Base-by-base conservation (phyloP, 495 filamentous ascomycete genomes). In the Hyaloscypha hepaticicola region DNA sequence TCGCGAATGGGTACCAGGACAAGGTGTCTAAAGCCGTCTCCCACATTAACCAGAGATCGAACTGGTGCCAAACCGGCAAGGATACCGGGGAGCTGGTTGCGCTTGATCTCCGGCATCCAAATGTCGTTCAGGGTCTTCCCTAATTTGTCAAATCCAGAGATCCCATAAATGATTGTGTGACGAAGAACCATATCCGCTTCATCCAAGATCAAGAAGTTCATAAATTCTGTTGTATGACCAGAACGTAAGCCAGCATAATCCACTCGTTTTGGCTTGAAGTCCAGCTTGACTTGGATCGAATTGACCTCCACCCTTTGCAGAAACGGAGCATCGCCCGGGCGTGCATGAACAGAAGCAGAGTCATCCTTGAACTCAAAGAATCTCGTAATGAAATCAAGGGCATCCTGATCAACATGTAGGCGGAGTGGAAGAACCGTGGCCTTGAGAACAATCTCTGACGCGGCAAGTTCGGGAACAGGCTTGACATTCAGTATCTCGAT, bases 301-400 rank as follows among this genome's bases (percentile, higher is more conserved):
- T 92, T 90, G 59, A 99, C 83, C 74, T 97, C 93, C 21, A 90
- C 88, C 45, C 96, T 84, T 69, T 98, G 96, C 14, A 99, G 75
- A 77, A 97, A 99, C 0, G 92, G 92, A 28, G 89, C 80, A 45
- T 97, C 94, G 31, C 80, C 84, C 0, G 87, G 81, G 0, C 86
- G 80, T 0, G 75, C 61, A 58, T 51, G 78, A 33, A 68, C 72
- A 3, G 83, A 80, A 25, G 77, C 77, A 0, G 84, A 80, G 38
- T 93, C 90, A 73, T 97, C 93, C 70, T 95, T 91, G 80, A 98
- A 99, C 70, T 95, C 94, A 70, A 99, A 98, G 80, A 98, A 99
- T 1, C 95, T 84, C 4, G 91, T 96, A 74, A 98, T 88, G 71
- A 99, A 99, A 71, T 99, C 96, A 12, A 99, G 81, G 25, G 96